Evolutionary conservation across 2,329 filamentous ascomycete species (phyloP), one percentile per base, ranked within the genome.

Genomic region (Hymenoscyphus salicellus): DNA sequence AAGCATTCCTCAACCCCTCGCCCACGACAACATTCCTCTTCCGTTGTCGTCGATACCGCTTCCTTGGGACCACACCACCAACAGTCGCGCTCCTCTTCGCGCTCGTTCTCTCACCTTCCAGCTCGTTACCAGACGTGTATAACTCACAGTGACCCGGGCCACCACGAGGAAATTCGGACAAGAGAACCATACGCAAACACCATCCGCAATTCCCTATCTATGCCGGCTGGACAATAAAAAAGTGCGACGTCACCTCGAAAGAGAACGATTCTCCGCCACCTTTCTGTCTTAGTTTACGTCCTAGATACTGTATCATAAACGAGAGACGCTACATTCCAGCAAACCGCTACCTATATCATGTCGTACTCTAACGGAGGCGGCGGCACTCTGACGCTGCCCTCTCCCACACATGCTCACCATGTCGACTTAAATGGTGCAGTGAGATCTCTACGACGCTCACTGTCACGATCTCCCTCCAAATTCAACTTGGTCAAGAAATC

Each of bases 381-480:
- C 64, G 90, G 91, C 75, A 94, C 91, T 65, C 83, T 96, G 72
- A 92, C 95, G 74, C 83, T 97, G 72, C 89, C 92, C 69, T 97
- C 93, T 67, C 93, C 94, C 65, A 94, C 91, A 58, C 88, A 91
- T 73, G 86, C 87, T 67, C 91, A 92, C 76, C 89, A 91, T 78
- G 89, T 94, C 72, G 91, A 96, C 80, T 87, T 92, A 69, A 89
- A 90, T 67, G 88, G 91, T 60, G 89, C 91, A 65, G 90, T 97
- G 68, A 86, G 92, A 74, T 91, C 92, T 73, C 82, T 97, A 65
- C 86, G 93, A 69, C 90, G 92, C 71, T 97, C 94, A 30, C 83
- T 97, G 68, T 97, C 93, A 64, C 86, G 93, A 72, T 97, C 94
- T n/a, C 94, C 94, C 11, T 97, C 94, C 36, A 96, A 95, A 77